Percentiles rank a stretch among this genome's conserved stretches.
Evolutionary conservation across 73 alveolate species (phyloP).

Genomic region (Symbiodinium pilosum): DNA sequence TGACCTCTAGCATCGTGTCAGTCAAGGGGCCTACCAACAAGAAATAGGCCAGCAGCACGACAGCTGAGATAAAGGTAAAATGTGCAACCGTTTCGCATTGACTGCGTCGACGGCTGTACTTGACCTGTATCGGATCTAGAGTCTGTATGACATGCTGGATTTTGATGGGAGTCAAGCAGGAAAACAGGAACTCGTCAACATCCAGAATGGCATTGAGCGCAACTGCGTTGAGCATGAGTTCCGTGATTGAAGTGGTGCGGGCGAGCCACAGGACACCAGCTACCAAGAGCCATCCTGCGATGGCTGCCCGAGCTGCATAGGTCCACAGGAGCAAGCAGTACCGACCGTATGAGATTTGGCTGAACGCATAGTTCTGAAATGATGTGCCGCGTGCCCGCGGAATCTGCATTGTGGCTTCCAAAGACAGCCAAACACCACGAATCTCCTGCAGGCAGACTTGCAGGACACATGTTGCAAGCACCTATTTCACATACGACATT

Average conservation of each 20-base stretch:
- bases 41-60: neutral
- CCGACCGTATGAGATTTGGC: neutral
- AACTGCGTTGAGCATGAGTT: neutral
- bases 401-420: slow-evolving; percentile 20
- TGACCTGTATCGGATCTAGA: neutral
- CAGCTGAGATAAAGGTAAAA: neutral
- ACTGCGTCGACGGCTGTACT: neutral
- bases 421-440: neutral
- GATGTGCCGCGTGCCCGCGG: neutral
- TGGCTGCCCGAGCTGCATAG: neutral
- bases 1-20: neutral
- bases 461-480: too few species aligned
- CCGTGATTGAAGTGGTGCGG: neutral
- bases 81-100: neutral
- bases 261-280: neutral
- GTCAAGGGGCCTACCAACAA: neutral
- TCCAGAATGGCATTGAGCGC: slow-evolving; percentile 2
- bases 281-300: neutral
- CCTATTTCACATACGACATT: too few species aligned
- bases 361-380: neutral
- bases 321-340: neutral
- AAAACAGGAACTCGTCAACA: neutral
- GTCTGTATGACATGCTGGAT: neutral
- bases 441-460: neutral
- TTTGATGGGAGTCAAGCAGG: neutral